phyloP scores from a whole-genome alignment of 345 rosid species.

The Eucalyptus regnans region DNA sequence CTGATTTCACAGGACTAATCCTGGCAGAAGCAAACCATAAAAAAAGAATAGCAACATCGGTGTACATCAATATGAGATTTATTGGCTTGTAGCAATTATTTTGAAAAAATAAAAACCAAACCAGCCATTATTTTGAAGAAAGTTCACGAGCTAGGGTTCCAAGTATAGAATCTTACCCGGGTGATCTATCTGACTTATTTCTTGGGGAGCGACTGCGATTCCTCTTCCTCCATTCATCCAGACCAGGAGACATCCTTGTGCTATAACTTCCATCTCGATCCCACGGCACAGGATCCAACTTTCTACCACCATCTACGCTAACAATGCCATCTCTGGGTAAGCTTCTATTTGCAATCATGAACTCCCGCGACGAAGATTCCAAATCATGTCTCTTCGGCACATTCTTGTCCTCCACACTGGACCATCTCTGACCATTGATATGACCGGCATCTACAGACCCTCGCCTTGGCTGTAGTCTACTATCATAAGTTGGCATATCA shows the following conservation, averaged over 20 bases:
- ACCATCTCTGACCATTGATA: constrained; percentile 36
- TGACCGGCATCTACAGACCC: constrained; percentile 23
- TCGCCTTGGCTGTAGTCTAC: constrained; percentile 16
- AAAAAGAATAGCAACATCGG: neutral
- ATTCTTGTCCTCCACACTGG: constrained; percentile 19
- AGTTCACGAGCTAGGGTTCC: neutral
- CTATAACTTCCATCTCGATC: constrained; percentile 41
- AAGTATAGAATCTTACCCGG: constrained; percentile 24
- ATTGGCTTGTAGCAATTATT: neutral
- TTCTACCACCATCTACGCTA: constrained; percentile 11
- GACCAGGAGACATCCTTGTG: constrained; percentile 68
- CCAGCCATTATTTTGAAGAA: neutral
- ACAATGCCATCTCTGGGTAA: constrained; percentile 28
- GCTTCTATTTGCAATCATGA: constrained; percentile 44
- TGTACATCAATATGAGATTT: neutral
- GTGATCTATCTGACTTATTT: constrained; percentile 38
- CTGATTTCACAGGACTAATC: neutral
- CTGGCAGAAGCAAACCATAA: neutral
- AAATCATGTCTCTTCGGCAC: constrained; percentile 16
- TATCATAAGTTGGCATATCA: neutral
- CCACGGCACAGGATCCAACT: constrained; percentile 14
- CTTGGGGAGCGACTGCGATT: constrained; percentile 46
- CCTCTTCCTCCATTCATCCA: constrained; percentile 61
- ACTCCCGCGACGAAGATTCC: constrained; percentile 25
- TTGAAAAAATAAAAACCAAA: neutral